Percentiles rank a stretch among this genome's conserved stretches.
Conservation (phyloP, 169 alveolate genomes). For the Besnoitia besnoiti region DNA sequence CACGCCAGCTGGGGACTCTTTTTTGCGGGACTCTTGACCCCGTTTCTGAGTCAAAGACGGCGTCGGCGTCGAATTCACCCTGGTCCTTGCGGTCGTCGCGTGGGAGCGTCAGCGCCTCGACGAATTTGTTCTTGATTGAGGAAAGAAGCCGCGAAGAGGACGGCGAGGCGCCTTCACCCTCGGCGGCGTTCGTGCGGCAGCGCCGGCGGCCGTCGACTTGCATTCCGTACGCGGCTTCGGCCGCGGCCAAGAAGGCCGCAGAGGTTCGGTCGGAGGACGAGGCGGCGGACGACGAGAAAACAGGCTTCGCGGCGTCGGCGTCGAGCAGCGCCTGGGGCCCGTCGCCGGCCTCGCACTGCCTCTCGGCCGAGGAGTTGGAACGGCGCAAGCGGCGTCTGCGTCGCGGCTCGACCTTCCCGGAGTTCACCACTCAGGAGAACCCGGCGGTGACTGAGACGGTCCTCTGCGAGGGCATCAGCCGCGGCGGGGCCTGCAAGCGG, state of each 20-base stretch:
- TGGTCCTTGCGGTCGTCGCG: conserved; percentile 12
- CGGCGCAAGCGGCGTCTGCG: conserved; percentile 16
- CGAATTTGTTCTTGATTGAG: no score
- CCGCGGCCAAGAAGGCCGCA: neutral
- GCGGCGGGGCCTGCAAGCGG: neutral
- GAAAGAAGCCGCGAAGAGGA: neutral
- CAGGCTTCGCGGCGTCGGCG: no score
- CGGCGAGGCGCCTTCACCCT: neutral
- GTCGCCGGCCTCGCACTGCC: neutral
- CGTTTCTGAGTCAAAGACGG: neutral
- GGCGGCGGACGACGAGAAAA: neutral
- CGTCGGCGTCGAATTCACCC: neutral
- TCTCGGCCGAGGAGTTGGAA: neutral
- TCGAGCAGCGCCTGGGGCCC: neutral
- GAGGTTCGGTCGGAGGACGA: neutral
- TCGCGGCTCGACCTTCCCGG: conserved; percentile 45
- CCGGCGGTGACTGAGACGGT: conserved; percentile 23
- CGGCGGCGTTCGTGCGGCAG: neutral
- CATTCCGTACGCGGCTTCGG: neutral
- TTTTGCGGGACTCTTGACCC: neutral
- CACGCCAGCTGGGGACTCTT: neutral
- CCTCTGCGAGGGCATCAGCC: conserved; percentile 43
- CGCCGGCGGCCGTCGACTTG: conserved; percentile 17
- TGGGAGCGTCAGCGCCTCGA: no score
- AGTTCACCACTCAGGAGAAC: conserved; percentile 33